Base-by-base conservation (phyloP, 129 eudicot species). In the Tagetes patula region DNA sequence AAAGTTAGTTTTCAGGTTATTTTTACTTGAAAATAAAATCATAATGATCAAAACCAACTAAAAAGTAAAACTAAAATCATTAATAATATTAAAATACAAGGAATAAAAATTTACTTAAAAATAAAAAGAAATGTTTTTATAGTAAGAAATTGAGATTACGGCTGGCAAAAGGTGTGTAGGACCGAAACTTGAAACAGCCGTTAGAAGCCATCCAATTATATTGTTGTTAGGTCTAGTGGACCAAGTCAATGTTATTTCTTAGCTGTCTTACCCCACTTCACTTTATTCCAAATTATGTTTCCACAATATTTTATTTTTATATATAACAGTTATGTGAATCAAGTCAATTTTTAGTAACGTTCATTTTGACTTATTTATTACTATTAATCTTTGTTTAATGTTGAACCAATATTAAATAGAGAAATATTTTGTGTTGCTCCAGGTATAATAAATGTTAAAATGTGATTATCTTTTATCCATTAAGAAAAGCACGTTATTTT, bases 151-250 rank as follows among this genome's bases (percentile, higher is more conserved):
- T 31, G 27, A 33, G 33, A 34, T 6, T 64, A 64, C 39, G 11
- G 76, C 65, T 70, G 81, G 75, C 81, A 67, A 66, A 66, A 70
- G 33, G 49, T 70, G 49, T 70, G 73, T 32, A 45, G 74, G 67
- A 34, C 60, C 74, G 31, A 55, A 67, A 54, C 49, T 6, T 76
- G 46, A 59, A 33, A 70, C 76, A 70, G 53, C 82, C 77, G 72
- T 70, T 67, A 76, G 8, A 10, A 40, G 31, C 38, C 50, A 67
- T 34, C 67, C 73, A 54, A 67, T 66, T 14, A 54, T 42, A 32
- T 67, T 54, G 45, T 56, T 67, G 80, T 75, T 67, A 52, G 74
- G 74, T 75, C 43, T 1, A 67, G 74, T 76, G 77, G 77, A 63
- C 77, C 82, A 77, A 49, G 31, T 71, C 71, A 61, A 71, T 14